Evolutionary conservation across 331 rosid genomes (phyloP), one percentile per base, ranked within the genome.

Genomic region (Arachis monticola): DNA sequence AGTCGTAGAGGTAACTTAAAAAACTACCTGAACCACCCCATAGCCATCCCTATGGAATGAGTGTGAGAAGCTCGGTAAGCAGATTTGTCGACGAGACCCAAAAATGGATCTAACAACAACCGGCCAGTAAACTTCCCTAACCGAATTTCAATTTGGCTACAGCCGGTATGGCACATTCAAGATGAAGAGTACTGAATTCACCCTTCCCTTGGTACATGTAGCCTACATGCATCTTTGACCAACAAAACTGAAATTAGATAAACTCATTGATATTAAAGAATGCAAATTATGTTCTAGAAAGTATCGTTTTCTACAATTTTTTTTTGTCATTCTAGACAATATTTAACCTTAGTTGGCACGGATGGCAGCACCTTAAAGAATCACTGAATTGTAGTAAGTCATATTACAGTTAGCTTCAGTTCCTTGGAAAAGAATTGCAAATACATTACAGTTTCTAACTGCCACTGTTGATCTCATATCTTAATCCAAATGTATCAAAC

Each of bases 31-130:
- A 27, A 27, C 30, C 30, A 27, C 30, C 30, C 30, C 30, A 27
- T 27, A 27, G 30, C 30, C 1, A 27, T 27, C 30, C 41, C 41
- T 38, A 4, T 38, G 5, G 41, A 38, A 5, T 38, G 41, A 79
- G 79, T 91, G 75, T 94, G 40, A 91, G 93, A 94, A 90, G 85
- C 86, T 91, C 92, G 93, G 97, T 94, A 90, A 91, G 96, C 96
- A 94, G 92, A 91, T 83, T 27, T 69, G 84, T 85, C 67, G 93
- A 94, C 85, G 83, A 89, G 68, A 86, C 7, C 81, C 17, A 13
- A 41, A 32, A 50, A 12, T 5, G 76, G 77, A 77, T 67, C 81
- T 67, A 79, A 77, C 97, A 77, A 89, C 81, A 82, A 82, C 86
- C 92, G 96, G 96, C 97, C 97, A 84, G 97, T 62, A n/a, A 93